Conservation (phyloP, 2,329 filamentous ascomycete genomes). For the Ophiocordyceps camponoti-saundersi region DNA sequence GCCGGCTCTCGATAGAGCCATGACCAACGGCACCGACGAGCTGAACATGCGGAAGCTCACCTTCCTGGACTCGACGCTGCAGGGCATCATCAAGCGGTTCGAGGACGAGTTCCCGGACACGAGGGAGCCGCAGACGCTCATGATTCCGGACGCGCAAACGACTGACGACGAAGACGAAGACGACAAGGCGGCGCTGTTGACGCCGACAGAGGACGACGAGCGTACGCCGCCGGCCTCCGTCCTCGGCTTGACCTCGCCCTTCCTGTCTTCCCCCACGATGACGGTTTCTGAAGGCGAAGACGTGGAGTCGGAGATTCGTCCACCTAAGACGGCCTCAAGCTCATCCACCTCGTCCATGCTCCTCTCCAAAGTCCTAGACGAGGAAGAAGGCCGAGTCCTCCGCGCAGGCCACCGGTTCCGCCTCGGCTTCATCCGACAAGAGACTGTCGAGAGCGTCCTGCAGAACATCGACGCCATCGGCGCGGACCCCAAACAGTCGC, state of each 20-base stretch:
- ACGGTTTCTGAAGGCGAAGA: conserved; percentile 27
- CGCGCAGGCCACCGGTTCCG: conserved; percentile 41
- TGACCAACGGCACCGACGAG: conserved; percentile 53
- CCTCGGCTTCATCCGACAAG: conserved; percentile 30
- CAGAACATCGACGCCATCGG: conserved; percentile 30
- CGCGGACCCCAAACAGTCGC: conserved; percentile 30
- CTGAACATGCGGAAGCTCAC: conserved; percentile 65
- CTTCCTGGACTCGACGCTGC: conserved; percentile 77
- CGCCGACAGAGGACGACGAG: neutral
- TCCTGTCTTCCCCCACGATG: conserved; percentile 8
- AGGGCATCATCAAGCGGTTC: conserved; percentile 86
- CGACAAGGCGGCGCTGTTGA: conserved; percentile 2
- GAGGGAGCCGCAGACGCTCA: conserved; percentile 20
- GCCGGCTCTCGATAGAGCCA: conserved; percentile 60
- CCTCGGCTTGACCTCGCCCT: neutral
- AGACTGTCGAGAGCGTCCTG: conserved; percentile 30
- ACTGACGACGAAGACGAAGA: conserved; percentile 7
- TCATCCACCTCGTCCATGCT: conserved; percentile 33
- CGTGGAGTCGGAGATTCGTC: conserved; percentile 27
- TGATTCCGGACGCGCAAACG: neutral
- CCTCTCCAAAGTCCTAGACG: conserved; percentile 30
- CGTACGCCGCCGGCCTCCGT: neutral
- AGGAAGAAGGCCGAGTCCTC: conserved; percentile 39
- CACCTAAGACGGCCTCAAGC: conserved; percentile 21
- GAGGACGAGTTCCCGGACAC: conserved; percentile 94